These are phyloP conservation scores for Davidsoniella eucalypti DNA, from an alignment of 2,329 filamentous ascomycete species.

Conservation along the genomic window DNA sequence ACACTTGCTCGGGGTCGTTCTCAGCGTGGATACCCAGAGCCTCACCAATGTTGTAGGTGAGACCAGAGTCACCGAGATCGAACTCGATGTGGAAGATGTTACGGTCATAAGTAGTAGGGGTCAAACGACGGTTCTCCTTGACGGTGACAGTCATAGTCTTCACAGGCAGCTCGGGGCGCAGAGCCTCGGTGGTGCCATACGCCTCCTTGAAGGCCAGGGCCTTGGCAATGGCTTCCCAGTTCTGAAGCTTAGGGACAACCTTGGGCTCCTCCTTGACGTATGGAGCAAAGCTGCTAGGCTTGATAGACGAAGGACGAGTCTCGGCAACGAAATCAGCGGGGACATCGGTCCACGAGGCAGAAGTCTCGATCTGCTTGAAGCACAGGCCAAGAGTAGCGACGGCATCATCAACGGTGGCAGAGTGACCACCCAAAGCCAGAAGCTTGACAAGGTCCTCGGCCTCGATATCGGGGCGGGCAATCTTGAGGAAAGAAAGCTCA, in stretches of 20 bases:
- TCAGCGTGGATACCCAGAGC: slow-evolving; percentile 92
- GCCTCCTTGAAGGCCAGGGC: slow-evolving; percentile 88
- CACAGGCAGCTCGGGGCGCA: slow-evolving; percentile 73
- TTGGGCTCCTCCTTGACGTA: slow-evolving; percentile 66
- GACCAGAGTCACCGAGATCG: slow-evolving; percentile 75
- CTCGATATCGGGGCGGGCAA: slow-evolving; percentile 52
- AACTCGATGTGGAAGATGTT: slow-evolving; percentile 99
- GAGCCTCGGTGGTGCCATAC: slow-evolving; percentile 53
- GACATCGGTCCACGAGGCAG: slow-evolving; percentile 62
- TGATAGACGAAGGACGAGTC: slow-evolving; percentile 42
- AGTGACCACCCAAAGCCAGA: slow-evolving; percentile 21
- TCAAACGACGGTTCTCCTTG: slow-evolving; percentile 89
- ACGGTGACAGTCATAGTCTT: slow-evolving; percentile 81
- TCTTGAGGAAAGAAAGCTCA: slow-evolving; percentile 68
- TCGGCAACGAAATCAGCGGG: slow-evolving; percentile 21
- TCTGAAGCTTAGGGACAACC: slow-evolving; percentile 44
- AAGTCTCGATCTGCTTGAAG: slow-evolving; percentile 58
- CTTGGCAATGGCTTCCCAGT: slow-evolving; percentile 76
- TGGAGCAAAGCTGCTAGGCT: slow-evolving; percentile 63
- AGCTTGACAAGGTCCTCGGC: slow-evolving; percentile 50
- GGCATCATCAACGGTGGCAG: slow-evolving; percentile 8
- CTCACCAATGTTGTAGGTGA: slow-evolving; percentile 94
- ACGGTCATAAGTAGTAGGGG: slow-evolving; percentile 74
- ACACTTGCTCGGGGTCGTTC: slow-evolving; percentile 66
- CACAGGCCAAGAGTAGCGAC: slow-evolving; percentile 28